A percentile compares a stretch with the other conserved stretches of the same genome.
These are phyloP conservation scores for Metschnikowia lachancei DNA, from an alignment of 805 yeast genomes.

Conservation along the genomic window DNA sequence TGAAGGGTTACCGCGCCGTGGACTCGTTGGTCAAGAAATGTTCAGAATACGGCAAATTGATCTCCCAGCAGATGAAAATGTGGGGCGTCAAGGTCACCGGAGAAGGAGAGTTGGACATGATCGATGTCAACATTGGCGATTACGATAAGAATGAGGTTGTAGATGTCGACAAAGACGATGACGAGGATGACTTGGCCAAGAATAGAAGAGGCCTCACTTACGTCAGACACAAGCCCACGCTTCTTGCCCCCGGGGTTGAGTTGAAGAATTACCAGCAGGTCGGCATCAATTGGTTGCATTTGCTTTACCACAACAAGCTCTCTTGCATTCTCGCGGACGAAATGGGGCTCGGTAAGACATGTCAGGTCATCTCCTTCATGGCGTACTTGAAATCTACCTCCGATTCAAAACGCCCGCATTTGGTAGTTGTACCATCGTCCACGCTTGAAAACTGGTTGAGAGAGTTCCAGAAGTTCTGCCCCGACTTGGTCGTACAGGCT, in stretches of 20 bases:
- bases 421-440: conserved; percentile 93
- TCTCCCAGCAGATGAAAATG: conserved; percentile 65
- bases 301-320: conserved; percentile 71
- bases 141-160: conserved; percentile 17
- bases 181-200: conserved; percentile 27
- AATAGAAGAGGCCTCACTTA: conserved; percentile 33
- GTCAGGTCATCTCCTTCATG: conserved; percentile 91
- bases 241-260: conserved; percentile 59
- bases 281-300: conserved; percentile 91
- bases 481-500: conserved; percentile 77
- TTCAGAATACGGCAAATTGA: conserved; percentile 67
- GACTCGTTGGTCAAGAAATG: conserved; percentile 88
- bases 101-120: conserved; percentile 64
- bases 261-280: conserved; percentile 91
- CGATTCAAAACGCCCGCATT: conserved; percentile 69
- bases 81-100: conserved; percentile 89
- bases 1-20: conserved; percentile 90
- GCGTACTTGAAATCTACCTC: conserved; percentile 75
- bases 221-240: conserved; percentile 68
- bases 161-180: not conserved
- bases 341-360: conserved; percentile 97
- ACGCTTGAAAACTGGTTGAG: conserved; percentile 97
- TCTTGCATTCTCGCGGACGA: conserved; percentile 97
- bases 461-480: conserved; percentile 88
- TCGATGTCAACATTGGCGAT: conserved; percentile 35